Evolutionary conservation across 2,329 filamentous ascomycete genomes (phyloP).

Genomic region (Colletotrichum somersetense): DNA sequence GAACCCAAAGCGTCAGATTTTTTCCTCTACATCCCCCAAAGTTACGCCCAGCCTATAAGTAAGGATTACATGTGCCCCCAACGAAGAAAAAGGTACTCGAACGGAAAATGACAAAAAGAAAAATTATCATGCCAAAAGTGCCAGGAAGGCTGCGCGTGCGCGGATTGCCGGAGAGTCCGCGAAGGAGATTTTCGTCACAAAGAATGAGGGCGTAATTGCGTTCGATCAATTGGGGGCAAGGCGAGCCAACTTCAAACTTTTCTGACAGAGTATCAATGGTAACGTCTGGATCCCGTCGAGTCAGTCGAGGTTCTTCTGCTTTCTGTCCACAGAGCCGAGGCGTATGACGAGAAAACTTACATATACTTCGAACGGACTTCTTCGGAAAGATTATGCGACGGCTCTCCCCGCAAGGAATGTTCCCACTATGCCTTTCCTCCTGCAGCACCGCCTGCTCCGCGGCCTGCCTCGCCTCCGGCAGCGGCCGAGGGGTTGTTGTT

Average conservation of each 20-base stretch:
- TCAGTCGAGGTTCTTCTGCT: slow-evolving; percentile 5
- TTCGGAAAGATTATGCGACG: slow-evolving; percentile 30
- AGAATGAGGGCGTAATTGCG: slow-evolving; percentile 25
- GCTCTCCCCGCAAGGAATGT: background rate
- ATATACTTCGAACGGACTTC: slow-evolving; percentile 33
- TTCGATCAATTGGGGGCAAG: slow-evolving; percentile 37
- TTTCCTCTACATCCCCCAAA: background rate
- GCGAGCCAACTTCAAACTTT: slow-evolving; percentile 37
- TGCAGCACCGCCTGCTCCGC: slow-evolving; percentile 47
- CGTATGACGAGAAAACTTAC: slow-evolving; percentile 6
- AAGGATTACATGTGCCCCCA: slow-evolving; percentile 8
- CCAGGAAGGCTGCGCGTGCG: slow-evolving; percentile 22
- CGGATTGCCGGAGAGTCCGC: slow-evolving; percentile 29
- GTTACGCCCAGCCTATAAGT: slow-evolving; percentile 17
- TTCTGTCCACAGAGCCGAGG: background rate
- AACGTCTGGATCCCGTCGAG: slow-evolving; percentile 21
- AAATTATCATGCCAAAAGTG: slow-evolving; percentile 22
- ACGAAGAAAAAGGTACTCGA: slow-evolving; percentile 12
- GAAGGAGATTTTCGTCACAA: slow-evolving; percentile 13
- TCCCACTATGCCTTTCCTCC: slow-evolving; percentile 6
- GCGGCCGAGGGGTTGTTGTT: slow-evolving; percentile 48
- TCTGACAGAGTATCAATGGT: slow-evolving; percentile 41
- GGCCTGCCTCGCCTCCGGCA: slow-evolving; percentile 42
- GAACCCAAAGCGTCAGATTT: slow-evolving; percentile 39
- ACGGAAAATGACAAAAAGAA: background rate